Percentiles rank a stretch among this genome's conserved stretches.
phyloP scores from a whole-genome alignment of 2,329 filamentous ascomycete genomes.

The Colletotrichum graminicola region DNA sequence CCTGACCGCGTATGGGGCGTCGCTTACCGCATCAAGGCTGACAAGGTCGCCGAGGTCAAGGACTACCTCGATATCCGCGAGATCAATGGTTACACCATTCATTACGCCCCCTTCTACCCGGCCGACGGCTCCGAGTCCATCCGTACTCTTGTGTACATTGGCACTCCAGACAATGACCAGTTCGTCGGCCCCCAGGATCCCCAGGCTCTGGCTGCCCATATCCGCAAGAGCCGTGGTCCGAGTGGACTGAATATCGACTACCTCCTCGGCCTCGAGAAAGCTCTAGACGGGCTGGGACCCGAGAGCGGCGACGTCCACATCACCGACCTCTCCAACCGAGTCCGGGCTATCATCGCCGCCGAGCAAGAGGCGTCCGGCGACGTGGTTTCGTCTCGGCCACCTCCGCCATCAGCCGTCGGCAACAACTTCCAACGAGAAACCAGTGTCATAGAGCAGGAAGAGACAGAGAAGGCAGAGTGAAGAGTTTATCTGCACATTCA shows the following conservation, averaged over 20 bases:
- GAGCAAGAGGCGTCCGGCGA: slow-evolving; percentile 44
- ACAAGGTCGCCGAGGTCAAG: slow-evolving; percentile 83
- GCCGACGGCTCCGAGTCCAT: slow-evolving; percentile 59
- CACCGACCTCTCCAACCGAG: slow-evolving; percentile 80
- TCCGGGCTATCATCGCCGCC: slow-evolving; percentile 69
- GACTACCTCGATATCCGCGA: slow-evolving; percentile 95
- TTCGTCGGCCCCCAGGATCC: slow-evolving; percentile 89
- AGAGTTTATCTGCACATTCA: slow-evolving; percentile 34
- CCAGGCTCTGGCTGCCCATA: slow-evolving; percentile 82
- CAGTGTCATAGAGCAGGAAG: slow-evolving; percentile 65
- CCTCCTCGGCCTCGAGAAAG: slow-evolving; percentile 81
- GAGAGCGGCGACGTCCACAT: slow-evolving; percentile 89
- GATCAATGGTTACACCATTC: slow-evolving; percentile 96
- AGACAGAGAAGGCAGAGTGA: slow-evolving; percentile 62
- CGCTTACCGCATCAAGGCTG: slow-evolving; percentile 84
- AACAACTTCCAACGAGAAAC: slow-evolving; percentile 45
- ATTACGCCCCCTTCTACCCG: slow-evolving; percentile 87
- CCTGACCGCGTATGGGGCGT: slow-evolving; percentile 87
- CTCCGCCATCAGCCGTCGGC: slow-evolving; percentile 24
- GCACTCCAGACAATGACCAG: slow-evolving; percentile 91
- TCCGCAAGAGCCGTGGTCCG: slow-evolving; percentile 80
- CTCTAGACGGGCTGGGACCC: slow-evolving; percentile 77
- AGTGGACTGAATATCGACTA: slow-evolving; percentile 95
- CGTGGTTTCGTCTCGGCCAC: background rate
- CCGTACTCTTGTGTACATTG: slow-evolving; percentile 86